Base-by-base conservation (phyloP, 768 basidiomycete species). In the Naematelia encephala region DNA sequence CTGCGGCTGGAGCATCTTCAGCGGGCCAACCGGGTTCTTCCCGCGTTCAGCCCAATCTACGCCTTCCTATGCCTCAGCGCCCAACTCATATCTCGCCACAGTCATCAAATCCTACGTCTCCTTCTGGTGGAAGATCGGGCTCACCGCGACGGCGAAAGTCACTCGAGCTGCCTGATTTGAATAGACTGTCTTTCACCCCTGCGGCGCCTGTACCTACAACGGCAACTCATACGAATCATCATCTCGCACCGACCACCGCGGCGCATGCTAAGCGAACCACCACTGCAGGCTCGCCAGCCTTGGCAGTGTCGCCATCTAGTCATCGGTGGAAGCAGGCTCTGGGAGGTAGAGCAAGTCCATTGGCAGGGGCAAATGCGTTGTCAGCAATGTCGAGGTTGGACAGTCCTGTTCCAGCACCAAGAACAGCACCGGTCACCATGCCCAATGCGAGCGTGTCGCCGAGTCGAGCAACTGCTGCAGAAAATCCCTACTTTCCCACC, bases 141-240 rank as follows among this genome's bases (percentile, higher is more conserved):
- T 72, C 70, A 21, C 75, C 75, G 2, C 59, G 75, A 44, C 58
- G 75, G 16, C 54, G 75, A 12, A 77, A 77, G 63, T 75, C 73
- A n/a, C 63, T 77, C 21, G 75, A 77, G 61, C 56, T 77, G 25
- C 75, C 75, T 2, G 75, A 77, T 57, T 57, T 77, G n/a, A 77
- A 77, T 49, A 72, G 68, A 51, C 52, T 77, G n/a, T 63, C 64
- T 11, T 73, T 77, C 49, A 77, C 75, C 2, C 73, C 70, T 12
- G 68, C 68, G 12, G 65, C 68, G 4, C 69, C 67, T 1, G 67
- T 68, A 27, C 57, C 67, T 2, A 66, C 67, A 12, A 65, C 56
- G 23, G 62, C 69, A 12, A 68, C 68, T 10, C 57, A 62, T 47
- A 68, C 72, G 19, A 57, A 57, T 11, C 59, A 68, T 44, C 62